Evolutionary conservation across 169 alveolate species (phyloP).

Genomic region (Cryptosporidium tyzzeri): DNA sequence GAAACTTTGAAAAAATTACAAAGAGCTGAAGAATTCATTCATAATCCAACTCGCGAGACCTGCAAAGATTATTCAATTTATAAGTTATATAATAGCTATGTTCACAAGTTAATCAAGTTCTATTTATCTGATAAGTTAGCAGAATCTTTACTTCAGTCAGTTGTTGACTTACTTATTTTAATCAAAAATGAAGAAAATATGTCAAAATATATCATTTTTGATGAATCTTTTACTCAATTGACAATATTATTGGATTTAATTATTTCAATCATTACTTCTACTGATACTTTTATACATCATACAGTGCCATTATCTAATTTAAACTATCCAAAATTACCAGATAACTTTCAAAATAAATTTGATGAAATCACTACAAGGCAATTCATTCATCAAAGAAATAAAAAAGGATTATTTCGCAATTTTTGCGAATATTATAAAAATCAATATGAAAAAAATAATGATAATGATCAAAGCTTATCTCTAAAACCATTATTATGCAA

Average conservation of each 20-base stretch:
- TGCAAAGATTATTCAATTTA: neutral
- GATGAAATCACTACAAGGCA: neutral
- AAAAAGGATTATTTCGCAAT: neutral
- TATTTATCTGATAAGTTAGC: slow-evolving; percentile 64
- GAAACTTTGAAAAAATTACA: slow-evolving; percentile 16
- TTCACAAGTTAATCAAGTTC: slow-evolving; percentile 13
- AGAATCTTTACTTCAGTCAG: slow-evolving; percentile 46
- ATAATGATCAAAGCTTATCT: too few relatives aligned
- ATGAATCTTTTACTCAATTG: neutral
- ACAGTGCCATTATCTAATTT: slow-evolving; percentile 22
- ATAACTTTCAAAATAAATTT: neutral
- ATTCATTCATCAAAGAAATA: neutral
- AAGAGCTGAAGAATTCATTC: slow-evolving; percentile 49
- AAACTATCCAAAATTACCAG: neutral
- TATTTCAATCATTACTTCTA: slow-evolving; percentile 43
- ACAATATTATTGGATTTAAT: slow-evolving; percentile 6
- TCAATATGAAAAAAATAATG: neutral
- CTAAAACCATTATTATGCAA: neutral
- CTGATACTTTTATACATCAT: slow-evolving; percentile 32
- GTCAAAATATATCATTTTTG: neutral
- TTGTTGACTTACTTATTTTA: slow-evolving; percentile 27
- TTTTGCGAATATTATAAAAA: neutral
- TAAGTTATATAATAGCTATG: slow-evolving; percentile 24
- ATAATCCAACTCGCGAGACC: too few relatives aligned
- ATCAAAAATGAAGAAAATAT: slow-evolving; percentile 4